Conservation (phyloP, 495 filamentous ascomycete species). For the Penicillium tannophilum region DNA sequence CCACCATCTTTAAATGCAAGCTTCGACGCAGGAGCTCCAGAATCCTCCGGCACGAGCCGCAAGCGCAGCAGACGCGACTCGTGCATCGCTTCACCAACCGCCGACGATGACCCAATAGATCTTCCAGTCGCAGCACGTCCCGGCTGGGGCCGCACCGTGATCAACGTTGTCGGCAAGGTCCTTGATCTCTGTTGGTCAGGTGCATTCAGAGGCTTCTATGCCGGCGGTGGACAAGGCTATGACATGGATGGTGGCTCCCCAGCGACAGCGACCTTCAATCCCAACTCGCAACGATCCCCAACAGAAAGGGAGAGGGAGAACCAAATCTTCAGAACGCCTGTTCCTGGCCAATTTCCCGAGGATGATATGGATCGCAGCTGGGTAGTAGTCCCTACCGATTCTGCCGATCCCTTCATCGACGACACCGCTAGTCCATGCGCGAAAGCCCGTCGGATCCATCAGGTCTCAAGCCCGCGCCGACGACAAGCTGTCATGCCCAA, state of each 20-base stretch:
- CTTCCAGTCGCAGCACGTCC: slow-evolving; percentile 21
- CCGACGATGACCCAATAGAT: slow-evolving; percentile 18
- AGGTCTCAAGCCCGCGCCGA: slow-evolving; percentile 31
- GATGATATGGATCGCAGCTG: slow-evolving; percentile 65
- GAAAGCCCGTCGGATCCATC: slow-evolving; percentile 25
- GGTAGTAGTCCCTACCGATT: slow-evolving; percentile 68
- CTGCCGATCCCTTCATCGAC: slow-evolving; percentile 23
- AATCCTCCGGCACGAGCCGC: slow-evolving; percentile 32
- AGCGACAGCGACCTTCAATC: slow-evolving; percentile 11
- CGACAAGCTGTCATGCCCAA: slow-evolving; percentile 30
- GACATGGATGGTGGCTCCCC: slow-evolving; percentile 35
- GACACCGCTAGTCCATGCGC: slow-evolving; percentile 24
- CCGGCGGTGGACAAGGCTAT: slow-evolving; percentile 77
- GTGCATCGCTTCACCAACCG: slow-evolving; percentile 24
- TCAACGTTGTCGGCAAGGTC: slow-evolving; percentile 71
- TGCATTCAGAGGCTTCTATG: slow-evolving; percentile 80
- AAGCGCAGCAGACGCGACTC: slow-evolving; percentile 47
- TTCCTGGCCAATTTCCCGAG: slow-evolving; percentile 42
- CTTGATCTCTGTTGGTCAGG: slow-evolving; percentile 78
- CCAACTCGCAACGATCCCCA: slow-evolving; percentile 30
- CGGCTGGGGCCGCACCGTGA: slow-evolving; percentile 51
- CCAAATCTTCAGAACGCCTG: slow-evolving; percentile 19
- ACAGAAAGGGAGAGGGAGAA: slow-evolving; percentile 28
- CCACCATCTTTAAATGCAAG: slow-evolving; percentile 37
- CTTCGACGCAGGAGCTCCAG: slow-evolving; percentile 29